Conservation (phyloP, 2,329 filamentous ascomycete species). For the Fusarium sp. region DNA sequence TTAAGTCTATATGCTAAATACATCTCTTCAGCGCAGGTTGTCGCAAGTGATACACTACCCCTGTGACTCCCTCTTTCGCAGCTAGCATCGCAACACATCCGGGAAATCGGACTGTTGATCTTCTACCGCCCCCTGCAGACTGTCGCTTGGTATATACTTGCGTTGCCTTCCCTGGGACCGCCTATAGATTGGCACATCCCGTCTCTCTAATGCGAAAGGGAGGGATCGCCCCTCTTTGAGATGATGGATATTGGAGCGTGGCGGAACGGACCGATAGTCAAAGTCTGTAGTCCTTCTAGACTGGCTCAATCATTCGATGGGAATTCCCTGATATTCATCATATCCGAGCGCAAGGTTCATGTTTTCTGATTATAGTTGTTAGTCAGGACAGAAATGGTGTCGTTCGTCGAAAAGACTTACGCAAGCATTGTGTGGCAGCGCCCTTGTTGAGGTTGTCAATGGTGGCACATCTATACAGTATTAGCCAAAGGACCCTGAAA, state of each 20-base stretch:
- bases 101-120: background rate
- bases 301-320: conserved; percentile 45
- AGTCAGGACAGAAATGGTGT: conserved; percentile 59
- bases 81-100: background rate
- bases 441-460: conserved; percentile 7
- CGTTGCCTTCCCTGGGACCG: background rate
- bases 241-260: background rate
- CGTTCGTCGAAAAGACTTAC: background rate
- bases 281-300: background rate
- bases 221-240: background rate
- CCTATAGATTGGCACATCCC: background rate
- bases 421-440: background rate
- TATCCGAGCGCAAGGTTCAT: conserved; percentile 95
- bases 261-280: background rate
- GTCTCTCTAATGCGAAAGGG: background rate
- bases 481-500: background rate
- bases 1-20: background rate
- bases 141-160: background rate
- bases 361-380: conserved; percentile 75
- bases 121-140: background rate
- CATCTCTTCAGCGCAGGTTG: background rate
- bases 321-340: conserved; percentile 89
- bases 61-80: background rate
- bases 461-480: background rate
- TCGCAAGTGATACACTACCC: background rate